Evolutionary conservation across 257 asterid species (phyloP).

Genomic region (Nicotiana benthamiana): DNA sequence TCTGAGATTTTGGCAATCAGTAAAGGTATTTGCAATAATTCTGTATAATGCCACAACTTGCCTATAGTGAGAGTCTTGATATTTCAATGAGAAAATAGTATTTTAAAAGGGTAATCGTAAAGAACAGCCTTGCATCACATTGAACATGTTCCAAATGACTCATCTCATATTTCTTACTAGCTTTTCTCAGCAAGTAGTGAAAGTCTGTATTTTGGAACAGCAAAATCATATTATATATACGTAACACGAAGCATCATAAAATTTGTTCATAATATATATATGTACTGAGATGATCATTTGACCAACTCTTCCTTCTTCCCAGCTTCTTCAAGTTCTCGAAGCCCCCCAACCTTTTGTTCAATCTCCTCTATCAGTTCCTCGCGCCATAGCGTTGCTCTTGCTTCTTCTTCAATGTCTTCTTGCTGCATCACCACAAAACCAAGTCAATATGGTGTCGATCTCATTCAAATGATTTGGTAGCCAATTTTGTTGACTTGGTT

Average conservation of each 20-base stretch:
- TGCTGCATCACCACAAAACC: constrained; percentile 38
- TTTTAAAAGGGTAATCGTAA: neutral
- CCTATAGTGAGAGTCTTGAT: neutral
- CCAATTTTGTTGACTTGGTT: too few species aligned
- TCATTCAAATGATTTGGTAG: too few species aligned
- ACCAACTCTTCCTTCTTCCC: constrained; percentile 45
- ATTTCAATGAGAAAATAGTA: neutral
- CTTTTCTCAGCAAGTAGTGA: neutral
- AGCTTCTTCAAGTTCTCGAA: constrained; percentile 76
- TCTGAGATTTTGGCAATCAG: neutral
- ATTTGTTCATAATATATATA: neutral
- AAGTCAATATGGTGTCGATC: neutral
- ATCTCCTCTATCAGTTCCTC: constrained; percentile 89
- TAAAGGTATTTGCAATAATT: neutral
- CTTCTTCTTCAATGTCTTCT: constrained; percentile 67
- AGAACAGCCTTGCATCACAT: neutral
- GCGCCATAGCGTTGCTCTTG: constrained; percentile 62
- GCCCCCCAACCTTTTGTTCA: constrained; percentile 69
- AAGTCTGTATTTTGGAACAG: neutral
- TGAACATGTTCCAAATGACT: neutral
- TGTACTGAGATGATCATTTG: constrained; percentile 16
- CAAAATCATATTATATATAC: neutral
- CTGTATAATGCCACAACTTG: neutral
- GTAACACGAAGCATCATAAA: neutral
- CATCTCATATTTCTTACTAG: neutral